These are phyloP conservation scores for Mycocalia duriaeana DNA, from an alignment of 1,284 basidiomycete genomes.

Conservation along the genomic window DNA sequence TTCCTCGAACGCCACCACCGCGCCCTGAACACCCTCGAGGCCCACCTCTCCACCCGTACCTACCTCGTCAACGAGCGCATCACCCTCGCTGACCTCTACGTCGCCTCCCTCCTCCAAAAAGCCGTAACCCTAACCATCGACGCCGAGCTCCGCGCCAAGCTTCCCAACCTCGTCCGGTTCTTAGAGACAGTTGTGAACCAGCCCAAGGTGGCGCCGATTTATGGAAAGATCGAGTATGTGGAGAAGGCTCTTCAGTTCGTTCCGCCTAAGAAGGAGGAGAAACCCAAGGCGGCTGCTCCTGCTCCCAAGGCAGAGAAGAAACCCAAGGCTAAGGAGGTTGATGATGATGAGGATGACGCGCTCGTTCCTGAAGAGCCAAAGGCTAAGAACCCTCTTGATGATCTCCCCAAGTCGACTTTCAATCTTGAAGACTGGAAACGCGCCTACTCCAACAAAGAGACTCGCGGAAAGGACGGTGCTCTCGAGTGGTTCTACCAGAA, in stretches of 20 bases:
- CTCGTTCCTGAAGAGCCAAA: conserved; percentile 45
- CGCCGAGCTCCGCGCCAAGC: conserved; percentile 56
- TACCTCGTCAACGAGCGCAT: conserved; percentile 93
- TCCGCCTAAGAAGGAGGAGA: conserved; percentile 73
- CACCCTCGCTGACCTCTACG: conserved; percentile 83
- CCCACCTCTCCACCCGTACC: conserved; percentile 74
- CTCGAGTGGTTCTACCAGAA: conserved; percentile 90
- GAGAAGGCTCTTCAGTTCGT: conserved; percentile 68
- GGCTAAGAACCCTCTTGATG: conserved; percentile 91
- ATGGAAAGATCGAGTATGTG: conserved; percentile 53
- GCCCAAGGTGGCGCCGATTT: conserved; percentile 66
- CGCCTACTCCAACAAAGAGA: conserved; percentile 96
- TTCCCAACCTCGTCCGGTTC: conserved; percentile 81
- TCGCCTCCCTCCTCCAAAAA: conserved; percentile 58
- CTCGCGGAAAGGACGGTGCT: conserved; percentile 69
- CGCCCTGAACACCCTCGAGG: conserved; percentile 65
- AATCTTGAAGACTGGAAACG: conserved; percentile 99
- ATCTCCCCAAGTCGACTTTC: conserved; percentile 86
- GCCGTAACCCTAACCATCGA: conserved; percentile 55
- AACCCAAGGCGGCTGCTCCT: conserved; percentile 47
- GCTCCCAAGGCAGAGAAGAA: conserved; percentile 58
- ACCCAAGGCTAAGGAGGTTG: conserved; percentile 56
- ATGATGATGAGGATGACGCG: conserved; percentile 55
- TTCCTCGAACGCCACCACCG: conserved; percentile 51
- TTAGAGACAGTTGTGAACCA: conserved; percentile 84